These are phyloP conservation scores for Thamnidium elegans DNA, from an alignment of 192 early-diverging fungal species.

Conservation along the genomic window DNA sequence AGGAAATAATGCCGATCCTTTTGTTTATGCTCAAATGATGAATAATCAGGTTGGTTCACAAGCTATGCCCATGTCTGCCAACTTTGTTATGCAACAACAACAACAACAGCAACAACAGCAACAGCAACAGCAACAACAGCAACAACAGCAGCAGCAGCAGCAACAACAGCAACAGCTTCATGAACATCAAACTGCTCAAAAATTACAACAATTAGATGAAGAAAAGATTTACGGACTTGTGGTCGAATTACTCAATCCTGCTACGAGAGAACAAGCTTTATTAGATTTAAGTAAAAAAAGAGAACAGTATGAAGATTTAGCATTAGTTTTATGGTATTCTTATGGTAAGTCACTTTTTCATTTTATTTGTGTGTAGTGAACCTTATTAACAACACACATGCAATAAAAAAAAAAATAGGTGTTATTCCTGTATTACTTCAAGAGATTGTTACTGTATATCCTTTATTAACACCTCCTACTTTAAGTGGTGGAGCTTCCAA, in stretches of 20 bases:
- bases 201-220: conserved; percentile 53
- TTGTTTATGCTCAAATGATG: conserved; percentile 20
- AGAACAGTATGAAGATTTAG: conserved; percentile 94
- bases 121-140: conserved; percentile 31
- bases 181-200: conserved; percentile 43
- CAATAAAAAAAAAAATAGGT: conserved; percentile 43
- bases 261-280: conserved; percentile 83
- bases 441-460: conserved; percentile 96
- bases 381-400: too few relatives aligned
- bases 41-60: conserved; percentile 25
- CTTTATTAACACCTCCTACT: conserved; percentile 80
- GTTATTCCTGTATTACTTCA: conserved; percentile 94
- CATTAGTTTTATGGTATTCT: conserved; percentile 96
- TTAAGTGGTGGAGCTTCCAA: conserved; percentile 88
- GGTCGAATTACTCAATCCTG: conserved; percentile 76
- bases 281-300: conserved; percentile 91
- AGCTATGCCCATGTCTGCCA: conserved; percentile 6
- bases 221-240: conserved; percentile 89
- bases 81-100: conserved; percentile 23
- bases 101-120: conserved; percentile 34
- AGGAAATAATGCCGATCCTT: conserved; percentile 8
- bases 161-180: conserved; percentile 35
- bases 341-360: conserved; percentile 61
- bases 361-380: too few relatives aligned
- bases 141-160: conserved; percentile 31